These are phyloP conservation scores for Candida corydali DNA, from an alignment of 805 yeast species.

Conservation along the genomic window DNA sequence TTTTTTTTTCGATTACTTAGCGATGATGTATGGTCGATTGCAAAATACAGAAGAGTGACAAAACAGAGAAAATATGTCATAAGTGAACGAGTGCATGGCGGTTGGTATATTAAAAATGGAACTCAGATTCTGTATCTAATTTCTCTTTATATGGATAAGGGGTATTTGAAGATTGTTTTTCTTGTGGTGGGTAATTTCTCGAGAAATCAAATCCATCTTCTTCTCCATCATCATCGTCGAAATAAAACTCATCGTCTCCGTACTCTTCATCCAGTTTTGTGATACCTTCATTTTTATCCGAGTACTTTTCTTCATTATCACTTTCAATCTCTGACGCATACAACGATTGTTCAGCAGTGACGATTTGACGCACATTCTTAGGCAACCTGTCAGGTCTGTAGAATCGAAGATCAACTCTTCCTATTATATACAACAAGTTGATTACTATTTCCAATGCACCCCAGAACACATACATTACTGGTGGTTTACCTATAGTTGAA, in stretches of 20 bases:
- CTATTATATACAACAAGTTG: constrained; percentile 49
- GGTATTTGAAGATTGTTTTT: background rate
- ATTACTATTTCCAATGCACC: constrained; percentile 59
- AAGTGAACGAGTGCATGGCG: too few relatives aligned
- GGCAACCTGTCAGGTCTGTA: constrained; percentile 64
- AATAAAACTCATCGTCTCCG: constrained; percentile 2
- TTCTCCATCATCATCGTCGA: constrained; percentile 8
- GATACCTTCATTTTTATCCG: background rate
- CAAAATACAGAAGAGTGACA: too few relatives aligned
- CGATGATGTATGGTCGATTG: constrained; percentile 5
- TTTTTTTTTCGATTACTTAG: background rate
- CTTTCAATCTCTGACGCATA: constrained; percentile 6
- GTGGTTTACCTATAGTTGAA: constrained; percentile 18
- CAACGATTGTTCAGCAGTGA: constrained; percentile 31
- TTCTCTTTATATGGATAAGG: constrained; percentile 10
- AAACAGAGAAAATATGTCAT: too few relatives aligned
- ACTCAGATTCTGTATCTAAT: constrained; percentile 19
- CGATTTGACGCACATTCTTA: constrained; percentile 24
- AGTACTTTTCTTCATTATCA: background rate
- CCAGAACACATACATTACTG: constrained; percentile 62
- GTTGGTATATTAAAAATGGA: constrained; percentile 22
- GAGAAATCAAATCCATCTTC: constrained; percentile 13
- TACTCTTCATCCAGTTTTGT: constrained; percentile 2
- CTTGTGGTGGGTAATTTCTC: constrained; percentile 7
- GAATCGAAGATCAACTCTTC: constrained; percentile 68